A percentile compares a stretch with the other conserved stretches of the same genome.
These are phyloP conservation scores for Rhinocladiella mackenziei DNA, from an alignment of 2,329 filamentous ascomycete species.

Conservation along the genomic window DNA sequence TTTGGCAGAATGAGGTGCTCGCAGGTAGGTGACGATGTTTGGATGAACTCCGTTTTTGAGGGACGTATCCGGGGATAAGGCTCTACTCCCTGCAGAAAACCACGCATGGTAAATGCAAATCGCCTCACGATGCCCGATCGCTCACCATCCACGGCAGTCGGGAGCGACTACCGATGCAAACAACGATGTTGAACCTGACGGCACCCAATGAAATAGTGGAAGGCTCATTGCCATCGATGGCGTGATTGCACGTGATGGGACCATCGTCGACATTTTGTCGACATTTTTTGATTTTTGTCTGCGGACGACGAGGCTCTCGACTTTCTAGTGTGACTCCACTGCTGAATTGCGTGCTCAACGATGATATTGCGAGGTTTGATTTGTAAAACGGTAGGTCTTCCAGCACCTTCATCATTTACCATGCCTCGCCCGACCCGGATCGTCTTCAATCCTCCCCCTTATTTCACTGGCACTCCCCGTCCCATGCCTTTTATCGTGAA, in stretches of 20 bases:
- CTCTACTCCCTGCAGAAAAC: too few species aligned
- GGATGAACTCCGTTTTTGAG: too few species aligned
- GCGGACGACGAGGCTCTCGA: slow-evolving; percentile 20
- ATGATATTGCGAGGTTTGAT: slow-evolving; percentile 22
- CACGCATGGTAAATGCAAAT: too few species aligned
- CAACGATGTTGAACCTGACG: slow-evolving; percentile 4
- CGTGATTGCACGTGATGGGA: slow-evolving; percentile 20
- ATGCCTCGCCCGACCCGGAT: slow-evolving; percentile 3
- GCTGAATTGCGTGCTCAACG: slow-evolving; percentile 25
- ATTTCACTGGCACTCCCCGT: slow-evolving; percentile 6
- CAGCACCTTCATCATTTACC: slow-evolving; percentile 12
- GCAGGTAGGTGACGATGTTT: too few species aligned
- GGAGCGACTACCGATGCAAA: slow-evolving; percentile 11
- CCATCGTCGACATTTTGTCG: slow-evolving; percentile 6
- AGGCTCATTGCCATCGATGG: slow-evolving; percentile 18
- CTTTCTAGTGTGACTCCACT: slow-evolving; percentile 18
- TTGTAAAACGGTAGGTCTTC: slow-evolving; percentile 24
- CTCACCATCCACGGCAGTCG: too few species aligned
- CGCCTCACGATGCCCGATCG: too few species aligned
- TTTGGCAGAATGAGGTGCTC: background rate
- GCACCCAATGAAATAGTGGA: slow-evolving; percentile 10
- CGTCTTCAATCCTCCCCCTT: slow-evolving; percentile 4
- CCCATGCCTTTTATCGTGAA: background rate
- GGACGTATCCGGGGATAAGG: too few species aligned
- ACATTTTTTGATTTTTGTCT: slow-evolving; percentile 9